Base-by-base conservation (phyloP, 257 asterid genomes). In the Salvia rosmarinus region DNA sequence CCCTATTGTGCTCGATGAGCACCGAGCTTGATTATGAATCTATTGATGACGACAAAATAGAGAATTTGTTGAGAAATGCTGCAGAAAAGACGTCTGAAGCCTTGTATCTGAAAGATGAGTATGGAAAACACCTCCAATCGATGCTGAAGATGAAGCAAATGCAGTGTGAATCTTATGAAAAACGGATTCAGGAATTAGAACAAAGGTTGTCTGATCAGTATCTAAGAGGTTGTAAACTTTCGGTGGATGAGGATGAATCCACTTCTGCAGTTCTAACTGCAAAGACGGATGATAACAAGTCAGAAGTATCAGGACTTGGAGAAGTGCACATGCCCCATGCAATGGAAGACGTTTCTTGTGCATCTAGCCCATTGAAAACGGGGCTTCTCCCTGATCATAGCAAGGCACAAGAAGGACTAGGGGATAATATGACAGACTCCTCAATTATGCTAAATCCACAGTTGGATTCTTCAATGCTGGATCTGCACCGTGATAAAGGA, bases 81-180 rank as follows among this genome's bases (percentile, higher is more conserved):
- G 85, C 90, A 2, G 89, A 88, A 67, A 95, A 94, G 80, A 91
- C 99, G 2, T 73, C 87, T 28, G 95, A 89, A 83, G 99, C 99
- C 25, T 77, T 94, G 79, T 85, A 81, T 72, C 77, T 78, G 81
- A 91, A 88, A 80, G 93, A 88, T 19, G 96, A 94, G 85, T 87
- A 89, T 72, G 90, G 70, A 68, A 89, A 89, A 55, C 95, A 88
- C 82, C 95, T 95, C 62, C 85, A 87, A 2, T 77, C 87, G 44
- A 79, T 87, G 94, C 86, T 95, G 39, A 89, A 87, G 80, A 67
- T 28, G 67, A 95, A 89, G 84, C 90, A 91, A 76, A 75, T 75
- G 83, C 99, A 91, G 69, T 88, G 96, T 74, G 92, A 89, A 44
- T 89, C 96, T 37, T 95, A 89, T 67, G 98, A 91, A 81, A 91